A percentile compares a stretch with the other conserved stretches of the same genome.
phyloP scores from a whole-genome alignment of 148 eudicot species.

The Persicaria maculosa region DNA sequence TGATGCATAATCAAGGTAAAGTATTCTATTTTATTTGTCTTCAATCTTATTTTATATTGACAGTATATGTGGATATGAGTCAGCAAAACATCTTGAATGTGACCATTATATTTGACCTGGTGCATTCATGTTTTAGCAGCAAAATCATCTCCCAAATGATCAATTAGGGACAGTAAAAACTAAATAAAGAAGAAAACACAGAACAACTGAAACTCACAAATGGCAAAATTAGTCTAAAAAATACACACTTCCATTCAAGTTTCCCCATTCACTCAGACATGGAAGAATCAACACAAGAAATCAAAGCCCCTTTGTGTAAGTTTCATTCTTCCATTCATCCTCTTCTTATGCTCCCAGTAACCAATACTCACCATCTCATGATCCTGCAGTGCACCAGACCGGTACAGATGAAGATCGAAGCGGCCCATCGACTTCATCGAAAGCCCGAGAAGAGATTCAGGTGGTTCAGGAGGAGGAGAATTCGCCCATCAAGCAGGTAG shows the following conservation, averaged over 20 bases:
- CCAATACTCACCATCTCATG: background rate
- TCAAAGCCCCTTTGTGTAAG: conserved; percentile 31
- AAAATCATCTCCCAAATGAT: background rate
- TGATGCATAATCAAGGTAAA: no score
- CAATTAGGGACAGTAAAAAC: background rate
- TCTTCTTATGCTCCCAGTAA: background rate
- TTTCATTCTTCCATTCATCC: background rate
- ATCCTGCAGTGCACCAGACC: background rate
- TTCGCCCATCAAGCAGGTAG: conserved; percentile 81
- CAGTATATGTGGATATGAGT: background rate
- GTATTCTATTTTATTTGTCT: background rate
- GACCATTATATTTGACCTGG: background rate
- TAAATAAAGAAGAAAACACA: background rate
- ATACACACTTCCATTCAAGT: background rate
- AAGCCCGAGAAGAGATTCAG: background rate
- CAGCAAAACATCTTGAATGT: background rate
- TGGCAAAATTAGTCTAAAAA: background rate
- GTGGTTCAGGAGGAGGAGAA: conserved; percentile 32
- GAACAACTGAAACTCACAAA: background rate
- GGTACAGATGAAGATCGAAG: background rate
- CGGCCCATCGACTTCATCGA: background rate
- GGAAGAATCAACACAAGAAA: conserved; percentile 25
- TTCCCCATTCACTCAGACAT: background rate
- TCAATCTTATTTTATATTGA: background rate
- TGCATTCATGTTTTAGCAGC: background rate